A percentile compares a stretch with the other conserved stretches of the same genome.
phyloP scores from a whole-genome alignment of 192 early-diverging fungal genomes.

The Bifiguratus adelaidae region DNA sequence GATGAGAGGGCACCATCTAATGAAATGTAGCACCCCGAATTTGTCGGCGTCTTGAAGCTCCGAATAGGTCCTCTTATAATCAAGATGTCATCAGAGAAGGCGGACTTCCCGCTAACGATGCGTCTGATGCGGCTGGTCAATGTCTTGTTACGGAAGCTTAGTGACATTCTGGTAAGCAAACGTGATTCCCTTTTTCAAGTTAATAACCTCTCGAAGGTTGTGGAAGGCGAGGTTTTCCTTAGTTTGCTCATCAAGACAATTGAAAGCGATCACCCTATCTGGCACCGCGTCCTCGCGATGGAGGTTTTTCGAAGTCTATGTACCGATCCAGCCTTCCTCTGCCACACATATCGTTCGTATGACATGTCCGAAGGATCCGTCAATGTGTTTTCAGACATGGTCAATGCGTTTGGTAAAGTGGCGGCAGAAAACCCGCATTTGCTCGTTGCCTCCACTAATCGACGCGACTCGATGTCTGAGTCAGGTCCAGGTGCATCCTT shows the following conservation, averaged over 20 bases:
- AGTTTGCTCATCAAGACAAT: slow-evolving; percentile 77
- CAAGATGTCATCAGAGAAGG: slow-evolving; percentile 85
- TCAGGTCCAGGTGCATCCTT: no score
- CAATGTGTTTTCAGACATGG: slow-evolving; percentile 73
- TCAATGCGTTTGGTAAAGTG: slow-evolving; percentile 62
- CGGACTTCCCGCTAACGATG: slow-evolving; percentile 73
- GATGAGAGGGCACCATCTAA: neutral
- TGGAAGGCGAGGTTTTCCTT: slow-evolving; percentile 93
- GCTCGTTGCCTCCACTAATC: slow-evolving; percentile 28
- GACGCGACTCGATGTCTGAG: no score
- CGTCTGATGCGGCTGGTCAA: slow-evolving; percentile 73
- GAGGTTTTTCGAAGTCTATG: slow-evolving; percentile 69
- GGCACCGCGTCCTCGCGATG: slow-evolving; percentile 73
- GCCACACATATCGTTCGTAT: slow-evolving; percentile 62
- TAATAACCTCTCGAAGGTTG: slow-evolving; percentile 31
- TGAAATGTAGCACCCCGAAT: slow-evolving; percentile 49
- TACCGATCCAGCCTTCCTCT: slow-evolving; percentile 44
- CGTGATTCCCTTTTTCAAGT: neutral
- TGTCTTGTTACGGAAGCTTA: slow-evolving; percentile 68
- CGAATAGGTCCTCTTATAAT: slow-evolving; percentile 84
- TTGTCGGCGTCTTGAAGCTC: slow-evolving; percentile 63
- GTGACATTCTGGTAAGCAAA: slow-evolving; percentile 51
- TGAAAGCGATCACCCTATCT: slow-evolving; percentile 66
- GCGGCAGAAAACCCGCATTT: slow-evolving; percentile 59
- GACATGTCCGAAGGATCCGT: slow-evolving; percentile 65